Percentiles rank a stretch among this genome's conserved stretches.
Conservation (phyloP, 1,284 basidiomycete genomes). For the Rhodotorula sp. region DNA sequence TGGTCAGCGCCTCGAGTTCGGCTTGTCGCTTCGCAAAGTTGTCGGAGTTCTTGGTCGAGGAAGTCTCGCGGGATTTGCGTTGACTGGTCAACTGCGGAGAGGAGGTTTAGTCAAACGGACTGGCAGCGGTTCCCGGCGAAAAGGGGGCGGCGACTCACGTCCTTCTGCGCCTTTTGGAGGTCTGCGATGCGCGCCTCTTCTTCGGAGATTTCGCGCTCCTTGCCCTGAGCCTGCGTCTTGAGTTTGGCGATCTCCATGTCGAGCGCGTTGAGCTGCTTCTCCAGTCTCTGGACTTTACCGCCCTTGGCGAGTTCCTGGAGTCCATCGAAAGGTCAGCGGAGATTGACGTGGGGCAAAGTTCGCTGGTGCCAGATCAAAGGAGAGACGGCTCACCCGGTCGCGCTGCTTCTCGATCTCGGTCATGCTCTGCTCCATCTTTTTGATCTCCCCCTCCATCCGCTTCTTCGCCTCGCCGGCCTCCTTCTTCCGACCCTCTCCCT, state of each 20-base stretch:
- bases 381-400: slow-evolving; percentile 51
- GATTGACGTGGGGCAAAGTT: background rate
- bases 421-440: slow-evolving; percentile 58
- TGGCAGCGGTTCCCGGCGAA: background rate
- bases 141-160: background rate
- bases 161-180: slow-evolving; percentile 59
- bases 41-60: slow-evolving; percentile 60
- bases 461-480: slow-evolving; percentile 52
- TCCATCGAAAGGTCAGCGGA: background rate
- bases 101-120: background rate
- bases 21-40: slow-evolving; percentile 53
- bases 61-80: slow-evolving; percentile 56
- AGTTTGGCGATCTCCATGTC: slow-evolving; percentile 85
- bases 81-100: slow-evolving; percentile 36
- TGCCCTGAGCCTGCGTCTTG: slow-evolving; percentile 82
- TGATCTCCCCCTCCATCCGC: slow-evolving; percentile 46
- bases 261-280: slow-evolving; percentile 72
- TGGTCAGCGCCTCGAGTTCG: slow-evolving; percentile 63
- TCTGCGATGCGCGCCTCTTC: slow-evolving; percentile 66
- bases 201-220: slow-evolving; percentile 71
- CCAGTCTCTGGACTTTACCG: slow-evolving; percentile 73
- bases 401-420: slow-evolving; percentile 64
- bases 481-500: slow-evolving; percentile 54
- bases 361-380: background rate
- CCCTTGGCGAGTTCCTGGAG: slow-evolving; percentile 62